Evolutionary conservation across 78 protist genomes (phyloP).

Genomic region (Isochrysis galbana): DNA sequence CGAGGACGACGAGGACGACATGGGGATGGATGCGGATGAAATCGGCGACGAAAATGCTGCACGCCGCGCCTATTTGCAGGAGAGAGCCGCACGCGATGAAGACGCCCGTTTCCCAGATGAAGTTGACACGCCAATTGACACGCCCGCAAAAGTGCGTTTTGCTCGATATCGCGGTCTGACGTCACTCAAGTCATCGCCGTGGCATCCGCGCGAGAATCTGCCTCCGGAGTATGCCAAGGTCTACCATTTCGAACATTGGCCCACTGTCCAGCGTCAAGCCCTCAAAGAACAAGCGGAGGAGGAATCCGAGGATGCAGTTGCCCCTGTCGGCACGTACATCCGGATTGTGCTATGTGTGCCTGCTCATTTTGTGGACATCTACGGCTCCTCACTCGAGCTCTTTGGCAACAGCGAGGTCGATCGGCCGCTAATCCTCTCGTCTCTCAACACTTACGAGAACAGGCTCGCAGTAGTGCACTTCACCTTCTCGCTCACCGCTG

Average conservation of each 20-base stretch:
- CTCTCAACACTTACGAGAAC: conserved; percentile 86
- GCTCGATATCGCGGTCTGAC: conserved; percentile 52
- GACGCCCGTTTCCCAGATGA: conserved; percentile 62
- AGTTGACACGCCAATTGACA: conserved; percentile 82
- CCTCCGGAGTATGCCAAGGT: conserved; percentile 93
- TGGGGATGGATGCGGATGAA: neutral
- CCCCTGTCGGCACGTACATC: conserved; percentile 59
- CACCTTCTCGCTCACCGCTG: neutral
- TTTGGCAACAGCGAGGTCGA: neutral
- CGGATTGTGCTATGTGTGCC: conserved; percentile 45
- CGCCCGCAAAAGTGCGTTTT: conserved; percentile 84
- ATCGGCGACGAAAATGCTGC: neutral
- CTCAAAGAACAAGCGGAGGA: conserved; percentile 9
- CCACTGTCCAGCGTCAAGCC: conserved; percentile 50
- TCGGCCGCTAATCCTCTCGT: conserved; percentile 41
- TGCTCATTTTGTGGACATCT: neutral
- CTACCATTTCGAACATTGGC: conserved; percentile 82
- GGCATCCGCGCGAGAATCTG: conserved; percentile 94
- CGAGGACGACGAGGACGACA: neutral
- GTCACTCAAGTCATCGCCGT: conserved; percentile 77
- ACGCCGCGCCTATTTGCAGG: neutral
- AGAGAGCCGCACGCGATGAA: conserved; percentile 11
- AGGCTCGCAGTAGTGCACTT: conserved; percentile 86
- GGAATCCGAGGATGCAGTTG: neutral
- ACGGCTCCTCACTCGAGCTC: neutral